Conservation (phyloP, 257 asterid genomes). For the Solanum chaucha region DNA sequence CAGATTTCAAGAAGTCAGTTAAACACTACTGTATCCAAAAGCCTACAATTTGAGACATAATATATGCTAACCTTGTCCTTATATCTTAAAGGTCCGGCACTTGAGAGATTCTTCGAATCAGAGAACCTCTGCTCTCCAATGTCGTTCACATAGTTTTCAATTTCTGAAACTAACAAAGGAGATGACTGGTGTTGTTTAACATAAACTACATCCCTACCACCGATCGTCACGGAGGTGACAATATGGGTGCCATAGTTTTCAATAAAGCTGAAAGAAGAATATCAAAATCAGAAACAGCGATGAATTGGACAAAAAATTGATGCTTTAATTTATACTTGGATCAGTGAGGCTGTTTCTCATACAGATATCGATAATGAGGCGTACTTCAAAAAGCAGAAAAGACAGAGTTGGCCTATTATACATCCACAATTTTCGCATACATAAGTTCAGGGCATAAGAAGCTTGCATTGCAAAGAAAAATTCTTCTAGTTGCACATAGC, state of each 20-base stretch:
- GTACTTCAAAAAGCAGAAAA: background rate
- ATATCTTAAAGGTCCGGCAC: slow-evolving; percentile 70
- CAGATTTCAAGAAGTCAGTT: background rate
- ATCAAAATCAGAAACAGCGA: slow-evolving; percentile 8
- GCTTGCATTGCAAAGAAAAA: background rate
- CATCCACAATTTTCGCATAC: background rate
- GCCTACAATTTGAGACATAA: background rate
- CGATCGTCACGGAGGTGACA: slow-evolving; percentile 87
- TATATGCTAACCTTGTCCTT: slow-evolving; percentile 85
- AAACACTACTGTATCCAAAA: background rate
- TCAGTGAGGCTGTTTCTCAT: background rate
- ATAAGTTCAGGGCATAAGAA: background rate
- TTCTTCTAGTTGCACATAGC: background rate
- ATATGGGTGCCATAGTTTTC: slow-evolving; percentile 96
- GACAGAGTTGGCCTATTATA: background rate
- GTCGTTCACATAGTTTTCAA: slow-evolving; percentile 79
- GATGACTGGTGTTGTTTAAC: slow-evolving; percentile 88
- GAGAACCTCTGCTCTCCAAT: slow-evolving; percentile 90
- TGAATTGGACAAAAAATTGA: background rate
- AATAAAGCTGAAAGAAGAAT: slow-evolving; percentile 65
- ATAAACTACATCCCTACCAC: slow-evolving; percentile 92
- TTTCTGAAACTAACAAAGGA: slow-evolving; percentile 60
- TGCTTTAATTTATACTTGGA: background rate
- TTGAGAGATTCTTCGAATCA: slow-evolving; percentile 57
- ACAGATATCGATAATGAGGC: background rate